Evolutionary conservation across 805 yeast genomes (phyloP).

Genomic region (Ogataea methanolica): DNA sequence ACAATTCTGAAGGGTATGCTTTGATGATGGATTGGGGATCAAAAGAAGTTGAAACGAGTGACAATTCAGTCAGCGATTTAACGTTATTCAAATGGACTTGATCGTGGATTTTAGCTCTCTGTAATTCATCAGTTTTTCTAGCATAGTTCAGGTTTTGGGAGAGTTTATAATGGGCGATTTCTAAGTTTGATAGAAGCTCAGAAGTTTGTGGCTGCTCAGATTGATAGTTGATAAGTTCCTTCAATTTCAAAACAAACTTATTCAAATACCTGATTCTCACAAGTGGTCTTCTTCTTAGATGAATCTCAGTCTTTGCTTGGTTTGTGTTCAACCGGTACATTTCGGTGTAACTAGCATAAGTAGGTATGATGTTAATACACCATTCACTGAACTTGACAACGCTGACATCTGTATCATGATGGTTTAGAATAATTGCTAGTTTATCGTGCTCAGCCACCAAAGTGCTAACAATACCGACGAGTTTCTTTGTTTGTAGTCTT

Average conservation of each 20-base stretch:
- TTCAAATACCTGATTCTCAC: constrained; percentile 24
- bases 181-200: constrained; percentile 21
- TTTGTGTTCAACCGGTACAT: constrained; percentile 18
- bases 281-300: constrained; percentile 28
- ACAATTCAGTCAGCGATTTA: constrained; percentile 20
- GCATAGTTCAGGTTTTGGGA: constrained; percentile 14
- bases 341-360: constrained; percentile 20
- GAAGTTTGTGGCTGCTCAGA: constrained; percentile 16
- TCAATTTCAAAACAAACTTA: constrained; percentile 18
- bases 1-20: constrained; percentile 17
- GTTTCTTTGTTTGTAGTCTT: constrained; percentile 14
- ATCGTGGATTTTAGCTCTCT: constrained; percentile 15
- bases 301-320: constrained; percentile 25
- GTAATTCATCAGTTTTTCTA: constrained; percentile 18
- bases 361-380: constrained; percentile 15
- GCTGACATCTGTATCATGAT: constrained; percentile 9
- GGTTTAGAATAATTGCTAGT: constrained; percentile 8
- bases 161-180: constrained; percentile 19
- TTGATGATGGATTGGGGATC: constrained; percentile 4
- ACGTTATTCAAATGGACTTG: constrained; percentile 16
- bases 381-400: constrained; percentile 20
- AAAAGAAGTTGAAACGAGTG: constrained; percentile 18
- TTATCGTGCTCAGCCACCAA: constrained; percentile 17
- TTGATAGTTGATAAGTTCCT: constrained; percentile 16
- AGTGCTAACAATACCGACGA: constrained; percentile 11